Evolutionary conservation across 306 rosid species (phyloP).

Genomic region (Prunus salicina): DNA sequence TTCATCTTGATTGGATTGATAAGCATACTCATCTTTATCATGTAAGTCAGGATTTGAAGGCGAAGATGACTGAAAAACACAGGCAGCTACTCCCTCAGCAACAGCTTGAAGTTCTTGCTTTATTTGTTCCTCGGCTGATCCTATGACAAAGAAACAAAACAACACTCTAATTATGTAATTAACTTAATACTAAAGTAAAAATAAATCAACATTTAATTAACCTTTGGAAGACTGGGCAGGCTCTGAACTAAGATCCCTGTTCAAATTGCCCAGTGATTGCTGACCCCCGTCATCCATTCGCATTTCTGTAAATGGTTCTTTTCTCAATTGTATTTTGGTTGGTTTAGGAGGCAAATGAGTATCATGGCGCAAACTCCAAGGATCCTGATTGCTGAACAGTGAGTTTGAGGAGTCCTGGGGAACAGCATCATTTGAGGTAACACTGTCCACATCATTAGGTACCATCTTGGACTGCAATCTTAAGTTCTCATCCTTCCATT

Average conservation of each 20-base stretch:
- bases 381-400: slow-evolving; percentile 81
- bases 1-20: slow-evolving; percentile 31
- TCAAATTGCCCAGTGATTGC: slow-evolving; percentile 34
- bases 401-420: slow-evolving; percentile 62
- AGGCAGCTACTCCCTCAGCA: slow-evolving; percentile 90
- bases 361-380: slow-evolving; percentile 65
- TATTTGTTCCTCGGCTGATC: slow-evolving; percentile 69
- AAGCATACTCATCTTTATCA: slow-evolving; percentile 32
- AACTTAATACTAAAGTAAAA: slow-evolving; percentile 8
- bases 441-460: slow-evolving; percentile 20
- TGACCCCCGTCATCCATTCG: slow-evolving; percentile 44
- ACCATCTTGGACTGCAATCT: slow-evolving; percentile 22
- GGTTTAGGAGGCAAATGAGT: slow-evolving; percentile 55
- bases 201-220: slow-evolving; percentile 28
- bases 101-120: slow-evolving; percentile 87
- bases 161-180: slow-evolving; percentile 7
- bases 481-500: slow-evolving; percentile 25
- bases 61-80: slow-evolving; percentile 57
- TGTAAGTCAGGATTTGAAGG: slow-evolving; percentile 44
- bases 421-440: slow-evolving; percentile 13
- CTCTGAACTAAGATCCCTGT: slow-evolving; percentile 46
- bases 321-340: slow-evolving; percentile 33
- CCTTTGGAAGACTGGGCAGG: slow-evolving; percentile 46
- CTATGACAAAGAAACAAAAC: slow-evolving; percentile 29
- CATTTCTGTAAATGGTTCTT: slow-evolving; percentile 44